Percentiles rank a stretch among this genome's conserved stretches.
These are phyloP conservation scores for Aegilops bicornis DNA, from an alignment of 176 grass and related monocot species.

Conservation along the genomic window DNA sequence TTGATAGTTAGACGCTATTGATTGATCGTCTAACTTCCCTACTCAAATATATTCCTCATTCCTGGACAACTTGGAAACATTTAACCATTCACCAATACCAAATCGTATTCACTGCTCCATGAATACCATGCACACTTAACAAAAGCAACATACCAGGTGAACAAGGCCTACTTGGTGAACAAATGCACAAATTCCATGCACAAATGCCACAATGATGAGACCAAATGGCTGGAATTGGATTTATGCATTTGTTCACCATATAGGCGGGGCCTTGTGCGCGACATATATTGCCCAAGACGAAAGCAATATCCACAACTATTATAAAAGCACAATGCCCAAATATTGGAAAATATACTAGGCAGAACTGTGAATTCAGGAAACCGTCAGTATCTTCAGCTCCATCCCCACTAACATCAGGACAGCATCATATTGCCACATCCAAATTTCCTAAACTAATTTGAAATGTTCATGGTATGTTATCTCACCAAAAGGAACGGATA, in stretches of 20 bases:
- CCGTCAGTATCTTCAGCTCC: background rate
- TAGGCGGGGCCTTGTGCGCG: background rate
- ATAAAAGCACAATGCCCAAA: background rate
- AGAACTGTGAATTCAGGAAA: constrained; percentile 7
- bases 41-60: background rate
- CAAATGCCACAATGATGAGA: background rate
- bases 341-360: background rate
- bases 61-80: background rate
- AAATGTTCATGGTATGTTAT: background rate
- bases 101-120: background rate
- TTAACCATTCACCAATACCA: background rate
- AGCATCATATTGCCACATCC: background rate
- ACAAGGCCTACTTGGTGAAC: background rate
- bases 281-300: background rate
- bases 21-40: background rate
- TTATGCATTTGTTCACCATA: background rate
- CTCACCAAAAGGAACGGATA: background rate
- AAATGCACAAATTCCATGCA: background rate
- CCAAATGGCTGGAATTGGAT: background rate
- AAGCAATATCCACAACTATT: background rate
- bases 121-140: background rate
- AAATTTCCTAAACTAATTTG: background rate
- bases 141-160: background rate
- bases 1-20: background rate
- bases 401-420: background rate